Evolutionary conservation across 1,139 yeast genomes (phyloP).

Genomic region (Yamadazyma mexicana): DNA sequence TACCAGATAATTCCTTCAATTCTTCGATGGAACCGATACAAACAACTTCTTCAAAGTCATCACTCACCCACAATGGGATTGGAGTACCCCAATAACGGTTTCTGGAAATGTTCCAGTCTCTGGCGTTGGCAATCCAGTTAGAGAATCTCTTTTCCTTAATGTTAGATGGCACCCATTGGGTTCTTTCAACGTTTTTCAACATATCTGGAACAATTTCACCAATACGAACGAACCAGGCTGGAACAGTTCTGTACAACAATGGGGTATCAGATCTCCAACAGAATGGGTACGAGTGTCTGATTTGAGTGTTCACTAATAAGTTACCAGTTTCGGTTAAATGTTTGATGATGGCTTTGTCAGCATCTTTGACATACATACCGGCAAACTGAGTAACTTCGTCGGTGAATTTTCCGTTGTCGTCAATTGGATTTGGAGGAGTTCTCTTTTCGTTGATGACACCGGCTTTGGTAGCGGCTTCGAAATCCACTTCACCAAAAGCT

Average conservation of each 20-base stretch:
- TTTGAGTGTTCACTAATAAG: conserved; percentile 73
- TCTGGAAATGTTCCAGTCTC: conserved; percentile 98
- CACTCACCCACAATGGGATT: conserved; percentile 95
- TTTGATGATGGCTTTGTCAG: conserved; percentile 89
- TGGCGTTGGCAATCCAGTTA: conserved; percentile 97
- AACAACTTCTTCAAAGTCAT: conserved; percentile 87
- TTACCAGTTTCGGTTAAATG: conserved; percentile 75
- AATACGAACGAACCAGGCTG: conserved; percentile 97
- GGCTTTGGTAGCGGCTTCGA: conserved; percentile 69
- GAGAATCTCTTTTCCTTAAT: conserved; percentile 94
- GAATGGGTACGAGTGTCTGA: conserved; percentile 96
- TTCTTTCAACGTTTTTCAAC: conserved; percentile 79
- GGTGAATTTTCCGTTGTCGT: conserved; percentile 86
- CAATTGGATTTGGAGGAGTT: conserved; percentile 90
- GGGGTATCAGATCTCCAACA: conserved; percentile 99
- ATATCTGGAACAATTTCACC: conserved; percentile 84
- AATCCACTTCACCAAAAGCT: conserved; percentile 99
- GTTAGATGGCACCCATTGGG: conserved; percentile 91
- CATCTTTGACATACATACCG: conserved; percentile 92
- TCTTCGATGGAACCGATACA: conserved; percentile 92
- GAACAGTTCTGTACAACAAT: conserved; percentile 90
- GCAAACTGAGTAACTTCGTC: conserved; percentile 68
- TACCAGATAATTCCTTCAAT: conserved; percentile 81
- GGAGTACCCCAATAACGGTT: conserved; percentile 99
- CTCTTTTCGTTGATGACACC: conserved; percentile 73